phyloP scores from a whole-genome alignment of 2,329 filamentous ascomycete genomes.

The Sporothrix curviconia region DNA sequence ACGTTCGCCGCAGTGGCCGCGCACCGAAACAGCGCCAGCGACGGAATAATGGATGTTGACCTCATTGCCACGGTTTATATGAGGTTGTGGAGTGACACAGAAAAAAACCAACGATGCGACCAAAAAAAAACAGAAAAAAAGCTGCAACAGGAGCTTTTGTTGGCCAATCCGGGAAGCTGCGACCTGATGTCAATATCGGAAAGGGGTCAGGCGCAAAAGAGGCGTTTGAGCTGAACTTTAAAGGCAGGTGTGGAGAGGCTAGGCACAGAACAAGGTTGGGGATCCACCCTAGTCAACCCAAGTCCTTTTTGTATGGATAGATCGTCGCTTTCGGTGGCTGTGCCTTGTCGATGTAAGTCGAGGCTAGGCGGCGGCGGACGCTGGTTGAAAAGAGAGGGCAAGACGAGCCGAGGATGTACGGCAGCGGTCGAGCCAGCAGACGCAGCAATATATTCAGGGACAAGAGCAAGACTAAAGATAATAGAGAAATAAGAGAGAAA shows the following conservation, averaged over 20 bases:
- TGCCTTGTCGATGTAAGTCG: no score
- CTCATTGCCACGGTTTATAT: not conserved
- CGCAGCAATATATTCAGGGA: no score
- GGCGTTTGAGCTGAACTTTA: not conserved
- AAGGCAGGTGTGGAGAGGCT: constrained; percentile 1
- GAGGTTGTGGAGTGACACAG: not conserved
- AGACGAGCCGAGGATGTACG: no score
- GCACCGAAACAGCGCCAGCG: constrained; percentile 9
- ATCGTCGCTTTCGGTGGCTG: no score
- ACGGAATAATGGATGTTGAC: not conserved
- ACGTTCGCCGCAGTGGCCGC: constrained; percentile 14
- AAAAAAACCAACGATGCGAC: not conserved
- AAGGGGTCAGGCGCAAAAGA: constrained; percentile 11
- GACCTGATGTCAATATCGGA: constrained; percentile 1
- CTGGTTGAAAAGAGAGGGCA: no score
- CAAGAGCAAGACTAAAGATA: no score
- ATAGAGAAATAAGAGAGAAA: not conserved
- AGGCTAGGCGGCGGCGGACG: no score
- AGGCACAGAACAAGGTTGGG: no score
- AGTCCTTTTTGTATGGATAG: no score
- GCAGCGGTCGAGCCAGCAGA: no score
- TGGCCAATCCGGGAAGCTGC: no score
- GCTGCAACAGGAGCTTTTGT: not conserved
- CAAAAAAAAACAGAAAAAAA: not conserved
- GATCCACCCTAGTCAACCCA: no score